phyloP scores from a whole-genome alignment of 768 basidiomycete species.

The Lentinus tigrinus region DNA sequence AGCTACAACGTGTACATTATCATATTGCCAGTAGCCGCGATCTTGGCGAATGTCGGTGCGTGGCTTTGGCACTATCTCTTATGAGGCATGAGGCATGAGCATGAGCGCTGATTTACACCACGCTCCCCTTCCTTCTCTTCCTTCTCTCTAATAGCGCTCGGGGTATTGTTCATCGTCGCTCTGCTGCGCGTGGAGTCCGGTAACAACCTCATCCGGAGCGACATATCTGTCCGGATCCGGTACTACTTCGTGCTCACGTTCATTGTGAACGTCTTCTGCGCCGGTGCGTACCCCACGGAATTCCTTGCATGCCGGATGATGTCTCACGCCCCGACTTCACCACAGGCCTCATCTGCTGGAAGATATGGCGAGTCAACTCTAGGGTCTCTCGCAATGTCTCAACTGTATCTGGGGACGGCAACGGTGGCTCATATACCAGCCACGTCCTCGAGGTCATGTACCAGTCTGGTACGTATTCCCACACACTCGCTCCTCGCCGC shows the following conservation, averaged over 20 bases:
- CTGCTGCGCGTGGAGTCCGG: background rate
- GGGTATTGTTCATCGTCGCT: slow-evolving; percentile 3
- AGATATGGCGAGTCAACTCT: slow-evolving; percentile 7
- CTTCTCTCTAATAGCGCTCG: background rate
- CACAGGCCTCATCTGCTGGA: slow-evolving; percentile 1
- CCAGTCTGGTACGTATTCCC: background rate
- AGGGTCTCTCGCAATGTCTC: background rate
- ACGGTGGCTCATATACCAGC: background rate
- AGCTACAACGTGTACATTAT: background rate
- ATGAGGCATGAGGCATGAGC: too few species aligned
- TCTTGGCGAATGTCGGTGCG: slow-evolving; percentile 4
- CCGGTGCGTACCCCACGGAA: background rate
- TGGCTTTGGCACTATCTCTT: background rate
- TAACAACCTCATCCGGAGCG: slow-evolving; percentile 2
- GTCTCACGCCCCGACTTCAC: background rate
- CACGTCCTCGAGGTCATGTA: slow-evolving; percentile 4
- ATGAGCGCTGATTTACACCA: background rate
- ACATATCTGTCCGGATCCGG: slow-evolving; percentile 1
- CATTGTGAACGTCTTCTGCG: slow-evolving; percentile 3
- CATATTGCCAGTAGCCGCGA: background rate
- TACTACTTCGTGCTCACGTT: slow-evolving; percentile 6
- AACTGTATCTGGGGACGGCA: background rate
- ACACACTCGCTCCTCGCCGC: background rate
- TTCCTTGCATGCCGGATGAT: too few species aligned
- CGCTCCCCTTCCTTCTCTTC: background rate